These are phyloP conservation scores for Dactylellina cionopaga DNA, from an alignment of 2,329 filamentous ascomycete species.

Conservation along the genomic window DNA sequence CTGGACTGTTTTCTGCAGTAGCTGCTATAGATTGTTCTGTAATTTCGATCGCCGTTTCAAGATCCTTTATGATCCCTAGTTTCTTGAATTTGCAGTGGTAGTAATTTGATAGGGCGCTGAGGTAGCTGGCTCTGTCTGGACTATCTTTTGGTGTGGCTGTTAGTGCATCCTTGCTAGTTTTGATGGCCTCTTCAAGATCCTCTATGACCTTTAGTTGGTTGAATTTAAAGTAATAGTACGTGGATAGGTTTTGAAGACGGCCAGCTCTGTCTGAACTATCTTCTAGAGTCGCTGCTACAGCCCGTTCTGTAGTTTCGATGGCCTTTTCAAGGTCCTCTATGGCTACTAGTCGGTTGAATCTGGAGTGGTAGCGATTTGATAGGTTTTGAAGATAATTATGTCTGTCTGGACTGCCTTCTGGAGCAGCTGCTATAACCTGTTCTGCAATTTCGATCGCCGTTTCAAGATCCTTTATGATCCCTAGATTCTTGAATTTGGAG, in stretches of 20 bases:
- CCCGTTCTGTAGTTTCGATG: neutral
- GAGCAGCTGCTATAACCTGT: neutral
- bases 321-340: neutral
- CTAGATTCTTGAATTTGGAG: neutral
- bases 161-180: neutral
- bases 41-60: neutral
- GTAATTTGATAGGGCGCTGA: slow-evolving; percentile 4
- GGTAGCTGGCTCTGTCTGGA: neutral
- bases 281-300: neutral
- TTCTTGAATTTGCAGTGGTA: neutral
- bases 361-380: neutral
- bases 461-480: neutral
- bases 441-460: neutral
- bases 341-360: neutral
- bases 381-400: neutral
- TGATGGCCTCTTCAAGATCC: slow-evolving; percentile 20
- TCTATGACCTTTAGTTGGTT: neutral
- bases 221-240: neutral
- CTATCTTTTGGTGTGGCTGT: neutral
- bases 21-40: too few species aligned
- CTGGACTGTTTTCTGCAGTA: neutral
- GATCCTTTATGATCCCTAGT: neutral
- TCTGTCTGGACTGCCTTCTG: neutral
- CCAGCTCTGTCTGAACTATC: neutral
- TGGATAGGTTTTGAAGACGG: neutral